Conservation (phyloP, 768 basidiomycete species). For the Podaxis pistillaris region DNA sequence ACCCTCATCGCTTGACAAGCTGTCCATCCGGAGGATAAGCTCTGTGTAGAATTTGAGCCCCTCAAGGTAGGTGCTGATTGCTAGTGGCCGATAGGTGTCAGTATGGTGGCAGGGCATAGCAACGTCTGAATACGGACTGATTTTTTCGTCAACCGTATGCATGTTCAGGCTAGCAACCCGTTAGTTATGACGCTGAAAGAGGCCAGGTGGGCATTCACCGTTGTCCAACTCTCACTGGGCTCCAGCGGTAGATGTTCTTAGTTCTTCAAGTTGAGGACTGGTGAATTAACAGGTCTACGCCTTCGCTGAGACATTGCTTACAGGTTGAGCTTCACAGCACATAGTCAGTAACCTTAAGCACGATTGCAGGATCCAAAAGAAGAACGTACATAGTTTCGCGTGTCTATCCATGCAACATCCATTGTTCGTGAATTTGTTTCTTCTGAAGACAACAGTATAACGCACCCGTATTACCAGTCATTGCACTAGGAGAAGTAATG, state of each 20-base stretch:
- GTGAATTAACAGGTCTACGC: not conserved
- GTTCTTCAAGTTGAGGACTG: constrained; percentile 15
- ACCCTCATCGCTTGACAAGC: not conserved
- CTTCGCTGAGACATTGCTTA: constrained; percentile 6
- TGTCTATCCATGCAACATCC: constrained; percentile 19
- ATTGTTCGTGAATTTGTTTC: not conserved
- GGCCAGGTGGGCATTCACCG: constrained; percentile 16
- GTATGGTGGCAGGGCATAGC: not conserved
- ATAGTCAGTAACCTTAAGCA: not conserved
- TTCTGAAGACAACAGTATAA: not conserved
- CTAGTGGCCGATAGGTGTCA: not conserved
- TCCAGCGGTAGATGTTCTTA: constrained; percentile 28
- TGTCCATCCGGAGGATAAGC: not conserved
- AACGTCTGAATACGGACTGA: constrained; percentile 19
- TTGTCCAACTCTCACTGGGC: constrained; percentile 23
- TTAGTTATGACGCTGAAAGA: not conserved
- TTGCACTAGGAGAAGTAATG: constrained; percentile 27
- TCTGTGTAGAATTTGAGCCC: constrained; percentile 28
- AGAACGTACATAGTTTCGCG: constrained; percentile 21
- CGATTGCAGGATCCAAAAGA: no score
- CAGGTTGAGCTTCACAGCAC: constrained; percentile 21
- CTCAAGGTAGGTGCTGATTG: constrained; percentile 24
- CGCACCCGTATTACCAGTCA: constrained; percentile 31
- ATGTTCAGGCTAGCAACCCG: constrained; percentile 20
- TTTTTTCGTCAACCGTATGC: constrained; percentile 29